Evolutionary conservation across 345 rosid species (phyloP).

Genomic region (Hibiscus mutabilis): DNA sequence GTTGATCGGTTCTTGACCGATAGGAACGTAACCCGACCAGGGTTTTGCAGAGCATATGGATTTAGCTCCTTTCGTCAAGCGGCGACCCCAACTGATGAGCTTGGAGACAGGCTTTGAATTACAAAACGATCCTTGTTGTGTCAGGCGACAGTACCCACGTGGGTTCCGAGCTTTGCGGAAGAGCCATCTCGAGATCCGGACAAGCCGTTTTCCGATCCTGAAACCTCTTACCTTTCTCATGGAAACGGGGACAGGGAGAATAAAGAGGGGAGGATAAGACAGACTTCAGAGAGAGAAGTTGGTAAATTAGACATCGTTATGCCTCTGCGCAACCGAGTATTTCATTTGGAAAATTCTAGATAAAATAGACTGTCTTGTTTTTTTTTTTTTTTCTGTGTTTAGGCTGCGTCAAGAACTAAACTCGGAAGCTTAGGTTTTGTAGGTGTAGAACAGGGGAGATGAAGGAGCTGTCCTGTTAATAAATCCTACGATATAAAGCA

Average conservation of each 20-base stretch:
- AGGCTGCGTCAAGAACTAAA: background rate
- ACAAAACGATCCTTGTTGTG: constrained; percentile 5
- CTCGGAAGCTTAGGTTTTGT: background rate
- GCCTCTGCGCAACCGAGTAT: background rate
- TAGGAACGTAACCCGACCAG: constrained; percentile 34
- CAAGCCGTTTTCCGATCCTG: constrained; percentile 45
- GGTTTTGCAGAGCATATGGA: constrained; percentile 25
- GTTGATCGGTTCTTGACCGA: constrained; percentile 24
- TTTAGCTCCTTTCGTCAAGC: constrained; percentile 45
- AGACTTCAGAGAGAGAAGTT: constrained; percentile 38
- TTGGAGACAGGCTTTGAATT: constrained; percentile 34
- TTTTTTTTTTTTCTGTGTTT: background rate
- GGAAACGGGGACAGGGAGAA: background rate
- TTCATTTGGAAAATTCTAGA: constrained; percentile 12
- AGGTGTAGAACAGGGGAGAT: background rate
- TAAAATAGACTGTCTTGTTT: too few relatives aligned
- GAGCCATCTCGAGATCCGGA: constrained; percentile 51
- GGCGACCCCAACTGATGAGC: constrained; percentile 60
- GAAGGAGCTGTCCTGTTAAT: background rate
- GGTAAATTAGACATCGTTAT: constrained; percentile 35
- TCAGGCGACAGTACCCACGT: constrained; percentile 29
- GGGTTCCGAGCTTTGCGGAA: constrained; percentile 24
- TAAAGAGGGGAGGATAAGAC: constrained; percentile 22
- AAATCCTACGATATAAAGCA: background rate
- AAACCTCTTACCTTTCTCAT: constrained; percentile 58